These are phyloP conservation scores for Wallacemonas sp. DNA, from an alignment of 208 protist species.

Conservation along the genomic window DNA sequence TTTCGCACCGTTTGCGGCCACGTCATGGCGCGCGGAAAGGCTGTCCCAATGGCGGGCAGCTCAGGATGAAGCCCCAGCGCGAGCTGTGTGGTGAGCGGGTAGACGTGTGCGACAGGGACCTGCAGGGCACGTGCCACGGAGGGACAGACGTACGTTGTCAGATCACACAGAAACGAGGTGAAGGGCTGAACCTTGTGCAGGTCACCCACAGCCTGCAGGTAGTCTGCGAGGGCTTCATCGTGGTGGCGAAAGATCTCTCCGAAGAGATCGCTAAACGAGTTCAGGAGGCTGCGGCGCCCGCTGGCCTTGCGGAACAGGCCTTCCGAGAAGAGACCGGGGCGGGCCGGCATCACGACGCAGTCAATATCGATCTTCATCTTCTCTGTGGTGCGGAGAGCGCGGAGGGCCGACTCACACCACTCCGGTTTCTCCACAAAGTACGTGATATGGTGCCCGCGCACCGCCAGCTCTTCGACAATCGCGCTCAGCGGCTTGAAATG, in stretches of 20 bases:
- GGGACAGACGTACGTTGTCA: constrained; percentile 36
- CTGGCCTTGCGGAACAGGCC: constrained; percentile 21
- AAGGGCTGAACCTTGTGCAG: constrained; percentile 33
- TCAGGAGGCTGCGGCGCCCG: constrained; percentile 13
- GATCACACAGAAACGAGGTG: constrained; percentile 49
- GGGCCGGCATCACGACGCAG: constrained; percentile 29
- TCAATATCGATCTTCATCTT: constrained; percentile 23
- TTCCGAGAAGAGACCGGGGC: constrained; percentile 20
- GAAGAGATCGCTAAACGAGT: constrained; percentile 26
- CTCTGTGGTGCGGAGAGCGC: constrained; percentile 10
- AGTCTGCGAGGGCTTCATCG: constrained; percentile 31
- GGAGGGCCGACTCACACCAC: constrained; percentile 38
- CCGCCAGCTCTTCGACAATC: constrained; percentile 41
- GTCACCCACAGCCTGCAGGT: constrained; percentile 19
- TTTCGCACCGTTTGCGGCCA: constrained; percentile 22
- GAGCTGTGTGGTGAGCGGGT: constrained; percentile 42
- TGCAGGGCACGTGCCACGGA: constrained; percentile 28
- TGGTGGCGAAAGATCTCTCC: constrained; percentile 32
- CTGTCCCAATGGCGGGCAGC: constrained; percentile 41
- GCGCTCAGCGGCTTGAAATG: constrained; percentile 48
- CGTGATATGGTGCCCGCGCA: constrained; percentile 50
- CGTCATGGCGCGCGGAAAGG: constrained; percentile 35
- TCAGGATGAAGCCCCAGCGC: constrained; percentile 33
- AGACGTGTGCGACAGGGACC: constrained; percentile 35
- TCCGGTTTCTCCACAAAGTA: constrained; percentile 38